Evolutionary conservation across 257 asterid species (phyloP), one percentile per base, ranked within the genome.

Genomic region (Hygrophila difformis): DNA sequence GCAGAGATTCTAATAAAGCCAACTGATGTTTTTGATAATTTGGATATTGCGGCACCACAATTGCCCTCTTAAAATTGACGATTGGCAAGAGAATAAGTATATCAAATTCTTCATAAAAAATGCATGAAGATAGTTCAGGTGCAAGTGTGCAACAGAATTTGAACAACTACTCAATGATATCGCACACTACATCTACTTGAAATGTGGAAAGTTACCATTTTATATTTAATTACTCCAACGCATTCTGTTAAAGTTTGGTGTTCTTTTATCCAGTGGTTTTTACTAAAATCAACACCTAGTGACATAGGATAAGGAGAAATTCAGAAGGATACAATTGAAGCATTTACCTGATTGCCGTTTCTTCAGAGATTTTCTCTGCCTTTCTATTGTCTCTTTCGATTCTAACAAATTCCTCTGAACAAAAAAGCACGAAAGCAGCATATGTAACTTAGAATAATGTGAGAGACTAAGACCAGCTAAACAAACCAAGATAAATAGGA

Each of bases 281-380:
- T n/a, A n/a, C n/a, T n/a, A n/a, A n/a, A n/a, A n/a, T n/a, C n/a
- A n/a, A n/a, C n/a, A n/a, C n/a, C n/a, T n/a, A n/a, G n/a, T n/a
- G n/a, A n/a, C n/a, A n/a, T n/a, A n/a, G n/a, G n/a, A n/a, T n/a
- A n/a, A n/a, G n/a, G n/a, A n/a, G n/a, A n/a, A n/a, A n/a, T n/a
- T n/a, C n/a, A n/a, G n/a, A 26, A 31, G 44, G 59, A 56, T 42
- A 41, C 16, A 42, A 49, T 22, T 39, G 5, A 46, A 57, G 39
- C 29, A 38, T 47, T 66, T 56, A 82, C 96, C 96, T 46, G 87
- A 34, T 54, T 80, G 95, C 35, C 93, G 85, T 71, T 85, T 91
- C 80, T 86, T 91, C 49, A 80, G 75, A 22, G 69, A 78, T 74
- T 82, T 91, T 53, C 96, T 67, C 77, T 82, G 96, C 74, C 99